Base-by-base conservation (phyloP, 2,329 filamentous ascomycete species). In the Paraphoma chrysanthemicola region DNA sequence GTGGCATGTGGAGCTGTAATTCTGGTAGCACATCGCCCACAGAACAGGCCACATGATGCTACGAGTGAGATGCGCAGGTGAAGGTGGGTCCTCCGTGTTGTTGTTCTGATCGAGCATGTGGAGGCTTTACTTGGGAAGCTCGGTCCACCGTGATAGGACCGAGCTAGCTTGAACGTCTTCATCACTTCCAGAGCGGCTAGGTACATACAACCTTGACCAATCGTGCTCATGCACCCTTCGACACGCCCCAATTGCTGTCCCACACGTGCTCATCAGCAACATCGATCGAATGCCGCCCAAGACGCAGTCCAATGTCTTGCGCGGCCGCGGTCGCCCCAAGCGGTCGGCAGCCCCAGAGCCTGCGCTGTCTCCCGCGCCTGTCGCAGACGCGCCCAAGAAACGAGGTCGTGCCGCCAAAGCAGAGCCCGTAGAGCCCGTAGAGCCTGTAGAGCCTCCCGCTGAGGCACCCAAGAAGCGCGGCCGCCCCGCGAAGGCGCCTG, bases 401-500 rank as follows among this genome's bases (percentile, higher is more conserved):
- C 63, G 64, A 51, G 63, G 62, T 48, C 66, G 66, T 51, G 44
- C 62, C n/a, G 48, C 65, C 3, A 66, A 57, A 48, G 16, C 41
- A 3, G 50, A 51, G 11, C 39, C 47, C 2, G 39, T 46, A 3
- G 50, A 51, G 11, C 39, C 47, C 2, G 39, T 46, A 23, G 23
- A 23, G 23, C 23, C 23, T 23, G 39, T 44, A 8, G 53, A 50
- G 1, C 44, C 29, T 36, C 48, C 54, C 8, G 29, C 46, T 11
- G 62, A 59, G 30, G 33, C 55, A 8, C 64, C 64, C 1, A 67
- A 64, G 53, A 69, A 63, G 51, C 68, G 66, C 46, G 66, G 67
- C 10, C 63, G 66, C n/a, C 63, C 61, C 0, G 49, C 62, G 4
- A 69, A 64, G 54, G 52, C 49, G 30, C 45, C 43, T 28, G 47